Percentiles rank a stretch among this genome's conserved stretches.
phyloP scores from a whole-genome alignment of 2,329 filamentous ascomycete genomes.

The Ophiostoma sp. region DNA sequence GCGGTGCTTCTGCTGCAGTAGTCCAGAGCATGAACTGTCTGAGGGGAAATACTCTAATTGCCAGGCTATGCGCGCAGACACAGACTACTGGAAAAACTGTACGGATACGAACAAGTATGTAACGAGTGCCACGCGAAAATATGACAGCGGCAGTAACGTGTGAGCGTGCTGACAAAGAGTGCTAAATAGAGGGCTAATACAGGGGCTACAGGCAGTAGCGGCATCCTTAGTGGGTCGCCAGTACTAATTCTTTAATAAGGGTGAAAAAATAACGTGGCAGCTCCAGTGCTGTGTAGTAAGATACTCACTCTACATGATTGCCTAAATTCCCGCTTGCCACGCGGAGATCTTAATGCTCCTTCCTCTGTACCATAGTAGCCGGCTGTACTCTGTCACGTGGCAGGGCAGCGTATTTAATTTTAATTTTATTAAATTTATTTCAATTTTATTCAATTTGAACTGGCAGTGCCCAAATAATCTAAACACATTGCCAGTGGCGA shows the following conservation, averaged over 20 bases:
- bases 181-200: neutral
- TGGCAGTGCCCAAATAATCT: too few species aligned
- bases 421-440: neutral
- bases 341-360: neutral
- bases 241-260: neutral
- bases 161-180: neutral
- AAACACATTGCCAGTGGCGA: too few species aligned
- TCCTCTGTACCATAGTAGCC: neutral
- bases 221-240: neutral
- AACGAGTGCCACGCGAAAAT: neutral
- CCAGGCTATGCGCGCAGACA: too few species aligned
- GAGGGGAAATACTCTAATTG: neutral
- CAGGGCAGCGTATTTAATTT: neutral
- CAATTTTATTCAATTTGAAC: neutral
- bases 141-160: conserved; percentile 5
- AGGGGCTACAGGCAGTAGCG: neutral
- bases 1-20: neutral
- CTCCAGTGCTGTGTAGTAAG: neutral
- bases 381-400: neutral
- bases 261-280: conserved; percentile 3
- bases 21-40: neutral
- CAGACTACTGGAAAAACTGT: neutral
- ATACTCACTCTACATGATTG: neutral
- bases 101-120: neutral
- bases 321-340: neutral